phyloP scores from a whole-genome alignment of 2,329 filamentous ascomycete genomes.

The Trichoderma koningiopsis region DNA sequence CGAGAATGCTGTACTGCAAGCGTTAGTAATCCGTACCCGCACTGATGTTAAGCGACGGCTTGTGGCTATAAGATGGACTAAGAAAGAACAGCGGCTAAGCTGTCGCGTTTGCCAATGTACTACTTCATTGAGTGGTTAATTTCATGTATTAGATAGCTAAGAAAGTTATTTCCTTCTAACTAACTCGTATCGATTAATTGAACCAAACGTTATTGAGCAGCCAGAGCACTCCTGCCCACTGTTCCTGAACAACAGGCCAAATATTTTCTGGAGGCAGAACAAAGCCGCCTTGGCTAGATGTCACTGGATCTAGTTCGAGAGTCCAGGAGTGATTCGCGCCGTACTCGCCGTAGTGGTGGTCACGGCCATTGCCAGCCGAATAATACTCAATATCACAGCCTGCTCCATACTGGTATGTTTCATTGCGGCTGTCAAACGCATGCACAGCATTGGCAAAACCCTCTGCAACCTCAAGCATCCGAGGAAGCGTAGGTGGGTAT shows the following conservation, averaged over 20 bases:
- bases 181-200: background rate
- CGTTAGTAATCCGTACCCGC: no score
- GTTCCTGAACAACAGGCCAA: slow-evolving; percentile 15
- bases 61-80: background rate
- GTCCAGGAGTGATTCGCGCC: slow-evolving; percentile 15
- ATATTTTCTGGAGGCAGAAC: slow-evolving; percentile 7
- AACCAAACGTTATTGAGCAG: slow-evolving; percentile 15
- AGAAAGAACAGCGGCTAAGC: background rate
- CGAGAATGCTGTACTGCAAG: background rate
- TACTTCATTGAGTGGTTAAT: background rate
- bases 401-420: slow-evolving; percentile 15
- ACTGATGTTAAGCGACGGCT: background rate
- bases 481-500: slow-evolving; percentile 1
- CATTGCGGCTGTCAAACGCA: slow-evolving; percentile 9
- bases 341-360: slow-evolving; percentile 14
- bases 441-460: slow-evolving; percentile 17
- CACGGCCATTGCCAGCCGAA: slow-evolving; percentile 14
- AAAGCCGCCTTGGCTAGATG: slow-evolving; percentile 3
- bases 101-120: background rate
- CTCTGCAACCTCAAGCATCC: slow-evolving; percentile 6
- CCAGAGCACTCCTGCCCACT: slow-evolving; percentile 9
- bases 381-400: slow-evolving; percentile 21
- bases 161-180: background rate
- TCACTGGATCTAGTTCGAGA: slow-evolving; percentile 15
- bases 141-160: background rate